Percentiles rank a stretch among this genome's conserved stretches.
Conservation (phyloP, 139 green algal genomes). For the Micromonas commoda region DNA sequence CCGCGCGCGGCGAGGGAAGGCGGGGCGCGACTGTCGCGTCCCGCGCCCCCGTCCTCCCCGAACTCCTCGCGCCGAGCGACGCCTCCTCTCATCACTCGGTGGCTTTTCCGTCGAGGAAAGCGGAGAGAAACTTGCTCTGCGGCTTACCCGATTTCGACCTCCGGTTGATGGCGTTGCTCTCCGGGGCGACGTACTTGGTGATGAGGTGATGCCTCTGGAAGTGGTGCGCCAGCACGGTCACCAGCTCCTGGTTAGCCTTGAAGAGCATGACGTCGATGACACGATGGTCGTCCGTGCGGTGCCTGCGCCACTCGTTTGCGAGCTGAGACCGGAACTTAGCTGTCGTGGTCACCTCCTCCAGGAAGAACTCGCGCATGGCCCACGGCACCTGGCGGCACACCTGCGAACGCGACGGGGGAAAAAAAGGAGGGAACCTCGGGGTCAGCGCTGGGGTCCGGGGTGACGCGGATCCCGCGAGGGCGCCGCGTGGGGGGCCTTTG, state of each 20-base stretch:
- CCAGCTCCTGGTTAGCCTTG: background rate
- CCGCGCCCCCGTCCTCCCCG: too few species aligned
- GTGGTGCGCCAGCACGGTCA: background rate
- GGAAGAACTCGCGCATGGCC: conserved; percentile 7
- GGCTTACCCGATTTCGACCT: background rate
- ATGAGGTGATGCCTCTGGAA: conserved; percentile 21
- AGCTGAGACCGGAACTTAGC: background rate
- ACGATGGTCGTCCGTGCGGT: background rate
- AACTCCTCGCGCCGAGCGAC: too few species aligned
- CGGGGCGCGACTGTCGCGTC: too few species aligned
- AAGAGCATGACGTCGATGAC: conserved; percentile 8
- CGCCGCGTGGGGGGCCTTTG: too few species aligned
- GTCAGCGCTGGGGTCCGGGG: too few species aligned
- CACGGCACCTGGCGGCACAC: conserved; percentile 22
- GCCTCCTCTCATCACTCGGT: too few species aligned
- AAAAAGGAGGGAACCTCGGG: background rate
- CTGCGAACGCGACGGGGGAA: background rate
- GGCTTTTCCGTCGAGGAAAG: background rate
- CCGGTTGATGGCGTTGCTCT: background rate
- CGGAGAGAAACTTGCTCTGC: conserved; percentile 9
- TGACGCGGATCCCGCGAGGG: too few species aligned
- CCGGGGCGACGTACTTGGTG: conserved; percentile 1
- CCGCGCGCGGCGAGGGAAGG: too few species aligned
- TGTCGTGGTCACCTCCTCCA: conserved; percentile 19
- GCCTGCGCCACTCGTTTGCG: conserved; percentile 4